Evolutionary conservation across 2,329 filamentous ascomycete genomes (phyloP), one percentile per base, ranked within the genome.

Genomic region (Fusarium drepaniforme): DNA sequence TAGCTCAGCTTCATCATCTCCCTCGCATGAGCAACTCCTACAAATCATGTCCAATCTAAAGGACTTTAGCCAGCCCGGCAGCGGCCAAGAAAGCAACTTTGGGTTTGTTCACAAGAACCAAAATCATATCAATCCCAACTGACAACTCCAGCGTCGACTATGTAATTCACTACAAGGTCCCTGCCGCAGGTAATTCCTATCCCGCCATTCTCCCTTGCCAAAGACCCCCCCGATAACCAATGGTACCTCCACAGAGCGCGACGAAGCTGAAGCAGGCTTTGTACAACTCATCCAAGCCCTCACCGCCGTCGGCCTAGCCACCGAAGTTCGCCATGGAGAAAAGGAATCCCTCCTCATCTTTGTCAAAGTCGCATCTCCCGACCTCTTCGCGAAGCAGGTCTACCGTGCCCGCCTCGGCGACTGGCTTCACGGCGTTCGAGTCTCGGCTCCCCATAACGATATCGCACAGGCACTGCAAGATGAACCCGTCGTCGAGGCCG

Each of bases 381-480:
- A 91, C 77, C 90, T 95, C 74, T 88, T 99, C 70, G 90, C 90
- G 70, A 91, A 92, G 74, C 94, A 97, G 79, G 90, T 98, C 60
- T 97, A 98, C 83, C 91, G 95, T 75, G 94, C 94, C 66, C 91
- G 97, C 74, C 92, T 98, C 21, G 94, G 95, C 81, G 97, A 98
- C 84, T 99, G 96, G 95, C 90, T 98, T 38, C 93, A 97, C 81
- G 95, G 96, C 63, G 93, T 98, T 65, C 92, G 95, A 73, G 89
- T 93, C 60, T 90, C 91, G 23, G 92, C 95, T 40, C 96, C 96
- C 0, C 89, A 91, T 66, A 92, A 91, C 80, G 92, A 97, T 75
- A 90, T 94, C 21, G 85, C 89, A 58, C 87, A 90, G 69, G 90
- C 92, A 16, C 89, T 97, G 63, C 86, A 92, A 68, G 86, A 90